Evolutionary conservation across 176 grass and related monocot genomes (phyloP).

Genomic region (Thalia dealbata): DNA sequence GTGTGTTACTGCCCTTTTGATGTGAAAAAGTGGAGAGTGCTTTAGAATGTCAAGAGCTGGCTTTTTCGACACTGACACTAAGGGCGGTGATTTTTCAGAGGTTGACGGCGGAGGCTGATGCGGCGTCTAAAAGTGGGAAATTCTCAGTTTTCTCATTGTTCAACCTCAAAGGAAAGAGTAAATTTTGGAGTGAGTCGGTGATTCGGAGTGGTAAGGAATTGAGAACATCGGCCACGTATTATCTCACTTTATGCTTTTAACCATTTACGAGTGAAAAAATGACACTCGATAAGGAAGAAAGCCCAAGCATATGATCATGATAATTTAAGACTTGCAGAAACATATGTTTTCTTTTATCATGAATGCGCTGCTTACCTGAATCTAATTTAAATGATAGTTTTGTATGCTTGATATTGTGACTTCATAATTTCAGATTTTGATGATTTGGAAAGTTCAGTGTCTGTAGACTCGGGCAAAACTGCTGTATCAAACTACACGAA

Average conservation of each 20-base stretch:
- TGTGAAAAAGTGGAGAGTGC: background rate
- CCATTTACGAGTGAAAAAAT: background rate
- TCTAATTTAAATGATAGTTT: background rate
- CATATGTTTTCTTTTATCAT: background rate
- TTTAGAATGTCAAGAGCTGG: no score
- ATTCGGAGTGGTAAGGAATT: conserved; percentile 51
- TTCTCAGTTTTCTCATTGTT: conserved; percentile 84
- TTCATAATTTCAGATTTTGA: conserved; percentile 57
- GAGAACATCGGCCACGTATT: background rate
- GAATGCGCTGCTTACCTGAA: background rate
- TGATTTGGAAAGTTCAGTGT: conserved; percentile 55
- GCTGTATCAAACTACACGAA: conserved; percentile 71
- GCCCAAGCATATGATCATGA: background rate
- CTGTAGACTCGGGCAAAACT: conserved; percentile 36
- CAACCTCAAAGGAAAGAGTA: conserved; percentile 72
- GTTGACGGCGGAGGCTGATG: background rate
- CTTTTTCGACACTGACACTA: background rate
- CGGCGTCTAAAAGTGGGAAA: background rate
- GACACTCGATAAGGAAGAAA: background rate
- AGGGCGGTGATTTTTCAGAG: background rate
- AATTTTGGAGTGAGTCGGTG: conserved; percentile 86
- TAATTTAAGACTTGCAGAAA: background rate
- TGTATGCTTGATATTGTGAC: background rate
- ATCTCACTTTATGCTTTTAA: background rate
- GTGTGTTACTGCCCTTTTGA: background rate